Evolutionary conservation across 2,329 filamentous ascomycete genomes (phyloP), one percentile per base, ranked within the genome.

Genomic region (Neonectria sp.): DNA sequence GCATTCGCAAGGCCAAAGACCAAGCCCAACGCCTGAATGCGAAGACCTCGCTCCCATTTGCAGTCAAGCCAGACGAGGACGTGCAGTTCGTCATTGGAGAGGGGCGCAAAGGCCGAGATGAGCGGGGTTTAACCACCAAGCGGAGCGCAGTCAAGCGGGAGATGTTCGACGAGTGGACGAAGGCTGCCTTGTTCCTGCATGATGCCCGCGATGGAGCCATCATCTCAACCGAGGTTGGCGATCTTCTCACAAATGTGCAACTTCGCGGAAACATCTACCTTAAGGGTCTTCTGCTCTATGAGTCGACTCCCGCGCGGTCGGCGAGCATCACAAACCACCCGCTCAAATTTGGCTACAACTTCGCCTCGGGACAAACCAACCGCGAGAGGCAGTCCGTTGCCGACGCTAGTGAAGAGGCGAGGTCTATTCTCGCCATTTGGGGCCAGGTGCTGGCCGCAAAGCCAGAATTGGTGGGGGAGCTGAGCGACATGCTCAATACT

Each of bases 321-420:
- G 51, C 67, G 5, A 72, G 69, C 45, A 40, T 66, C 29, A 62
- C 70, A 4, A 52, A 46, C 9, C 65, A 55, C 4, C 62, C 29
- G 4, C 60, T 73, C 33, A 61, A 31, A 27, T 73, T 61, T 49
- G 65, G 68, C 9, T 73, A 70, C 33, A 70, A 69, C n/a, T 62
- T 72, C 17, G 3, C 52, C 3, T 25, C 24, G 11, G 58, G 17
- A 2, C 46, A 3, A 4, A 53, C 56, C 4, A 63, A 69, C 25
- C n/a, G 58, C 8, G 52, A 61, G 6, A 49, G 55, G 27, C 58
- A 57, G 7, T 53, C 55, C 1, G n/a, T 72, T 9, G 21, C 58
- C 12, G 52, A 46, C 2, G 6, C 60, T 2, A n/a, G n/a, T 6
- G 48, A 72, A 4, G 63, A 70, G 53, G 56, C n/a, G 13, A 25